Conservation (phyloP, 1,139 yeast species). For the Tardiomyces digboiensis region DNA sequence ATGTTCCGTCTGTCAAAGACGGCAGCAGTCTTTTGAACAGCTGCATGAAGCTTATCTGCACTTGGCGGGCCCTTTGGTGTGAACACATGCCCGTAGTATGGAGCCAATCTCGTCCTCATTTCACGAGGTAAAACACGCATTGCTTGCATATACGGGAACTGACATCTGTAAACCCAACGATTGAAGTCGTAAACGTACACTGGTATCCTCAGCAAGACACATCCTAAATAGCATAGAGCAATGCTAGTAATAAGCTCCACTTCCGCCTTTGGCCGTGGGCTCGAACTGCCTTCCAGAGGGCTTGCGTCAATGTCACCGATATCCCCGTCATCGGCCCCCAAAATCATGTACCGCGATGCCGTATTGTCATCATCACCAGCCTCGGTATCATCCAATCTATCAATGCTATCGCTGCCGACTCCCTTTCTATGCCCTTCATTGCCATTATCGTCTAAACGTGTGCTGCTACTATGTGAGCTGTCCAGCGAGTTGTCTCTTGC, state of each 20-base stretch:
- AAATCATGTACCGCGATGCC: neutral
- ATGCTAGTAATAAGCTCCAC: conserved; percentile 8
- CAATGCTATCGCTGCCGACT: neutral
- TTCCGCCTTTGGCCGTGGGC: neutral
- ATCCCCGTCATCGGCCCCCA: conserved; percentile 2
- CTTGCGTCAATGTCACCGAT: conserved; percentile 1
- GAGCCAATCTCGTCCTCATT: conserved; percentile 9
- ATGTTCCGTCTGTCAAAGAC: neutral
- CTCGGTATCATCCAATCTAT: neutral
- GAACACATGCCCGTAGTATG: conserved; percentile 2
- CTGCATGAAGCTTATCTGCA: neutral
- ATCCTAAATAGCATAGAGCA: conserved; percentile 18
- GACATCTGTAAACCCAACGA: conserved; percentile 20
- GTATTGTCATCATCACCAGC: conserved; percentile 1
- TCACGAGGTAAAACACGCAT: conserved; percentile 12
- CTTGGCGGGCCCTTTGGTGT: neutral
- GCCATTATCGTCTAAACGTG: conserved; percentile 3
- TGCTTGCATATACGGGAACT: conserved; percentile 18
- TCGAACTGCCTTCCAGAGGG: too few relatives aligned
- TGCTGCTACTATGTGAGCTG: neutral
- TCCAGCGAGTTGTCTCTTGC: conserved; percentile 2
- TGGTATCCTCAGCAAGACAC: conserved; percentile 17
- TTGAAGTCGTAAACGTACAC: conserved; percentile 19
- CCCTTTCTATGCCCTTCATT: neutral
- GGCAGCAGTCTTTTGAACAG: neutral